Evolutionary conservation across 495 filamentous ascomycete genomes (phyloP).

Genomic region (Penicillium antarcticum): DNA sequence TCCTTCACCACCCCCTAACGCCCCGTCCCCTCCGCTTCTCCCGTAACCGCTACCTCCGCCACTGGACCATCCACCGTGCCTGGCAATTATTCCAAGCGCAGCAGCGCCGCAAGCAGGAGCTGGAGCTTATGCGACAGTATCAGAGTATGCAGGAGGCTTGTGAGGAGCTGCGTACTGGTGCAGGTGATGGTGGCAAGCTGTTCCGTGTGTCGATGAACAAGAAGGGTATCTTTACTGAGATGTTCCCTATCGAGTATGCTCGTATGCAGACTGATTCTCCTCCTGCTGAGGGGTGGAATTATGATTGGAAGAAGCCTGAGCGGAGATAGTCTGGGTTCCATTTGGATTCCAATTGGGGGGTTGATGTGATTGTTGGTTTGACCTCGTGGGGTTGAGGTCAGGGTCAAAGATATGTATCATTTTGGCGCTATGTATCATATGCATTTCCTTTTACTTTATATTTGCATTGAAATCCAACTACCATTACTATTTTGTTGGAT

Average conservation of each 20-base stretch:
- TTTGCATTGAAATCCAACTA: background rate
- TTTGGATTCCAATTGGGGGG: background rate
- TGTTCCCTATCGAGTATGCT: conserved; percentile 85
- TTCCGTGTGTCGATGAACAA: conserved; percentile 85
- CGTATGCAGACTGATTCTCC: conserved; percentile 78
- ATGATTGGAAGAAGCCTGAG: conserved; percentile 49
- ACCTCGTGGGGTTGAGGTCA: background rate
- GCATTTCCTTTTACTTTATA: conserved; percentile 12
- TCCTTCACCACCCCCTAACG: conserved; percentile 59
- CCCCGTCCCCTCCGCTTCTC: conserved; percentile 82
- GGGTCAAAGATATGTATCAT: conserved; percentile 16
- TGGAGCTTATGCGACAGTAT: conserved; percentile 69
- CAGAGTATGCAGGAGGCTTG: conserved; percentile 75
- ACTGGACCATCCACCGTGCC: conserved; percentile 99
- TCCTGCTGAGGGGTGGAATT: conserved; percentile 70
- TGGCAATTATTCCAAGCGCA: conserved; percentile 72
- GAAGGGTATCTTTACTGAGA: conserved; percentile 63
- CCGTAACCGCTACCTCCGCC: conserved; percentile 82
- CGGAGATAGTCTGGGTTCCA: conserved; percentile 20
- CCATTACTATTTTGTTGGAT: background rate
- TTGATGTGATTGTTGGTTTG: conserved; percentile 1
- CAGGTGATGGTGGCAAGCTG: conserved; percentile 71
- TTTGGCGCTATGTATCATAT: conserved; percentile 29
- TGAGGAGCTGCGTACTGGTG: conserved; percentile 72
- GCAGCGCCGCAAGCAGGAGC: conserved; percentile 55